Evolutionary conservation across 2,329 filamentous ascomycete species (phyloP).

Genomic region (Aspergillus sp.): DNA sequence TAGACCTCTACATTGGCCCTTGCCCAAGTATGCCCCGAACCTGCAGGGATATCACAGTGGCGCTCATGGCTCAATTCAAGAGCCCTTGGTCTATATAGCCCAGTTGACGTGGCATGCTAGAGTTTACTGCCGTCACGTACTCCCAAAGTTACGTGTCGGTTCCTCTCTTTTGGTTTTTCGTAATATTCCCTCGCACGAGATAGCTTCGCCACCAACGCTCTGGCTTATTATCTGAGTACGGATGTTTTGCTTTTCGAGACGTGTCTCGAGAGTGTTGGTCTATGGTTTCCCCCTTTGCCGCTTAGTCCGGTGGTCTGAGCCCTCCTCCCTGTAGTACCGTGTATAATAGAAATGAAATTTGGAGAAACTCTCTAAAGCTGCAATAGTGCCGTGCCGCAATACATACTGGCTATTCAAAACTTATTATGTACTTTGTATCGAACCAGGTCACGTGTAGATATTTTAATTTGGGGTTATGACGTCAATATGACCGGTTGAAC

Average conservation of each 20-base stretch:
- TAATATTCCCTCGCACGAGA: neutral
- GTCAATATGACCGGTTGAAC: slow-evolving; percentile 1
- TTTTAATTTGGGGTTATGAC: neutral
- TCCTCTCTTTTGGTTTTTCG: neutral
- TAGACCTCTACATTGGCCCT: neutral
- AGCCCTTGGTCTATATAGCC: slow-evolving; percentile 1
- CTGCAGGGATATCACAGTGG: slow-evolving; percentile 18
- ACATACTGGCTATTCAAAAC: neutral
- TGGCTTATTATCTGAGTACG: neutral
- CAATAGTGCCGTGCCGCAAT: neutral
- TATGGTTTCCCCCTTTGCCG: neutral
- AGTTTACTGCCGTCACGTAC: neutral
- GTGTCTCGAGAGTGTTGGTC: neutral
- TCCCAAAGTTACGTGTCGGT: neutral
- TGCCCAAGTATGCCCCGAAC: slow-evolving; percentile 8
- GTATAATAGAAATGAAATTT: neutral
- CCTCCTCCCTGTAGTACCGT: neutral
- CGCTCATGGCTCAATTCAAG: slow-evolving; percentile 5
- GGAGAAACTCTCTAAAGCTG: neutral
- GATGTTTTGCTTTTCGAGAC: neutral
- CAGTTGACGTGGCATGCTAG: slow-evolving; percentile 21
- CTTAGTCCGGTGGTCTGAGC: neutral
- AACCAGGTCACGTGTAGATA: neutral
- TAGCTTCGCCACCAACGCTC: slow-evolving; percentile 1
- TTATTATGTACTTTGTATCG: neutral